These are phyloP conservation scores for Domatiomyces catenatus DNA, from an alignment of 2,329 filamentous ascomycete genomes.

Conservation along the genomic window DNA sequence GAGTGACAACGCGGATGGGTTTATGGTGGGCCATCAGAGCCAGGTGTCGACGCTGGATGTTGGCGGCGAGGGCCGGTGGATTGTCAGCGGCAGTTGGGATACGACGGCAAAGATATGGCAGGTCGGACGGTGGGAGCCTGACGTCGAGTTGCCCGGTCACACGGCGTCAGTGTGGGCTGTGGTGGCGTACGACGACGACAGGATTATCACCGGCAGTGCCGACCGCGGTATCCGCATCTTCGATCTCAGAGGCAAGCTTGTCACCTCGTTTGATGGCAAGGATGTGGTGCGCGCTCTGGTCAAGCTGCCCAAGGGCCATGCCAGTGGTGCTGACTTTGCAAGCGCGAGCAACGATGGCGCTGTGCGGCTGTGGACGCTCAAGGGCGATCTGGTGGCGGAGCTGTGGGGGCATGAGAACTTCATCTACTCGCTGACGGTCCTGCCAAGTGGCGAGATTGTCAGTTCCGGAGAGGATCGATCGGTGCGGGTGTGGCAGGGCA, in stretches of 20 bases:
- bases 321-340: conserved; percentile 78
- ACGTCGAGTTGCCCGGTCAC: conserved; percentile 58
- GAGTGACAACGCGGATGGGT: conserved; percentile 64
- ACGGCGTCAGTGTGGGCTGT: conserved; percentile 83
- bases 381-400: conserved; percentile 60
- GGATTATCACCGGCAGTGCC: conserved; percentile 75
- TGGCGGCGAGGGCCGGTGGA: conserved; percentile 51
- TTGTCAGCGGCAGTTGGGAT: conserved; percentile 93
- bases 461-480: conserved; percentile 93
- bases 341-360: conserved; percentile 87
- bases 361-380: conserved; percentile 72
- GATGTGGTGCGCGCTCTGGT: conserved; percentile 84
- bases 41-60: conserved; percentile 83
- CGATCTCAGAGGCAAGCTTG: conserved; percentile 46
- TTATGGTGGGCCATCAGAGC: conserved; percentile 70
- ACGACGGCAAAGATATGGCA: conserved; percentile 73
- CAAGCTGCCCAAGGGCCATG: conserved; percentile 57
- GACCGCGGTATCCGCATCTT: conserved; percentile 83
- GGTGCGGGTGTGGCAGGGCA: conserved; percentile 70
- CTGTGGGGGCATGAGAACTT: conserved; percentile 85
- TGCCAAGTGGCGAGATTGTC: conserved; percentile 74
- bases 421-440: conserved; percentile 66
- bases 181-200: conserved; percentile 61
- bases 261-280: conserved; percentile 49
- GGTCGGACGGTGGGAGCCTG: conserved; percentile 69